A percentile compares a stretch with the other conserved stretches of the same genome.
These are phyloP conservation scores for Postia placenta DNA, from an alignment of 768 basidiomycete genomes.

Conservation along the genomic window DNA sequence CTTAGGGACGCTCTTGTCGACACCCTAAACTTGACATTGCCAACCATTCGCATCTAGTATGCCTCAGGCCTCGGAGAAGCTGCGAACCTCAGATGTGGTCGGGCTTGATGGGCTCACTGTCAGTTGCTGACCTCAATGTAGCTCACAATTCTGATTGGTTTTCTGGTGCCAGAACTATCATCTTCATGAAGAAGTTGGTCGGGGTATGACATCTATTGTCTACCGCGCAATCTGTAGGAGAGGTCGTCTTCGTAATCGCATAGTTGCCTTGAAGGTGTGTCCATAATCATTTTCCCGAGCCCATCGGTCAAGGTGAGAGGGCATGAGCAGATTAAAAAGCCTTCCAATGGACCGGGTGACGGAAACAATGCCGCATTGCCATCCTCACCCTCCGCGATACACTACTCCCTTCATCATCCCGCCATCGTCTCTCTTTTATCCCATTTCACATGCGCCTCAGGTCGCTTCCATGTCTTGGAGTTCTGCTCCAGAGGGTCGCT, in stretches of 20 bases:
- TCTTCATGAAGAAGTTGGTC: constrained; percentile 29
- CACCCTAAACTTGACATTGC: background rate
- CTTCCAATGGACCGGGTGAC: too few relatives aligned
- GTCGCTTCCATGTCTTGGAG: constrained; percentile 37
- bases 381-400: constrained; percentile 23
- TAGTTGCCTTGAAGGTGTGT: constrained; percentile 39
- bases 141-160: too few relatives aligned
- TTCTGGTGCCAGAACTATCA: constrained; percentile 35
- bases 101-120: too few relatives aligned
- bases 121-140: too few relatives aligned
- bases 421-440: constrained; percentile 42
- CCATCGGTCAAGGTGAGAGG: too few relatives aligned
- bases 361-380: too few relatives aligned
- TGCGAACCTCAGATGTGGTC: too few relatives aligned
- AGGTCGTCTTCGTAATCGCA: constrained; percentile 37
- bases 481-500: constrained; percentile 38
- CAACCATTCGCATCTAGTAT: background rate
- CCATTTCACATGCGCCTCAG: constrained; percentile 27
- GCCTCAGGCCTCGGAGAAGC: background rate
- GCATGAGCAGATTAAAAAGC: too few relatives aligned
- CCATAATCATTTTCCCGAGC: too few relatives aligned
- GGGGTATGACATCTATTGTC: constrained; percentile 22
- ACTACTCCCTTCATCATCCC: constrained; percentile 43
- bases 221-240: constrained; percentile 38
- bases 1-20: too few relatives aligned